These are phyloP conservation scores for Aspergillus terreus DNA, from an alignment of 2,329 filamentous ascomycete species.

Conservation along the genomic window DNA sequence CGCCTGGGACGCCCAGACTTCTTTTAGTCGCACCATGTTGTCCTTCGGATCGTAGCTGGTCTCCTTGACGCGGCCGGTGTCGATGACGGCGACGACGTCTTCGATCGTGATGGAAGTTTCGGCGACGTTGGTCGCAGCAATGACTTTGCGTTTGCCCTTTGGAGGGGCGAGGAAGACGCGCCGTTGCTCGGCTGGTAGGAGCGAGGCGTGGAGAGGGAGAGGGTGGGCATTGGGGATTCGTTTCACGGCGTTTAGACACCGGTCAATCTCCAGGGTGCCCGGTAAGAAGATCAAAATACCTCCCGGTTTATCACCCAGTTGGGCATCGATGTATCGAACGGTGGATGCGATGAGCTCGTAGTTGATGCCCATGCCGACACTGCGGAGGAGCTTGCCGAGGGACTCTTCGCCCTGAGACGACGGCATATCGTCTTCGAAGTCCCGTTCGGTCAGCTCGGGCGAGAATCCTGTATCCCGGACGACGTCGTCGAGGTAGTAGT, in stretches of 20 bases:
- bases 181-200: constrained; percentile 83
- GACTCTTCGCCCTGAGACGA: constrained; percentile 46
- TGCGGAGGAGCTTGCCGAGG: constrained; percentile 67
- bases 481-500: constrained; percentile 87
- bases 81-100: constrained; percentile 92
- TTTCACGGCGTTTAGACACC: constrained; percentile 67
- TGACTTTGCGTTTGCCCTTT: constrained; percentile 78
- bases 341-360: constrained; percentile 81
- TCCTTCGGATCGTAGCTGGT: constrained; percentile 88
- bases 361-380: constrained; percentile 79
- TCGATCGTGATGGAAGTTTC: constrained; percentile 99
- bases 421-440: constrained; percentile 34
- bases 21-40: constrained; percentile 90
- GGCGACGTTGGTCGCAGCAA: constrained; percentile 93
- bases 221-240: constrained; percentile 67
- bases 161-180: constrained; percentile 78
- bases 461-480: constrained; percentile 73
- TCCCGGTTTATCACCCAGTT: constrained; percentile 69
- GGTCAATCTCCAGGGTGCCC: constrained; percentile 85
- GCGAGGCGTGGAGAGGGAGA: constrained; percentile 84
- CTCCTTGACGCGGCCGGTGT: constrained; percentile 93
- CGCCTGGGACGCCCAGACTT: constrained; percentile 91
- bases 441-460: constrained; percentile 29
- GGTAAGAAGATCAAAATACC: constrained; percentile 95
- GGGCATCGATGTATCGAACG: constrained; percentile 74